phyloP scores from a whole-genome alignment of 2,329 filamentous ascomycete genomes.

The Ascochyta clinopodiicola region DNA sequence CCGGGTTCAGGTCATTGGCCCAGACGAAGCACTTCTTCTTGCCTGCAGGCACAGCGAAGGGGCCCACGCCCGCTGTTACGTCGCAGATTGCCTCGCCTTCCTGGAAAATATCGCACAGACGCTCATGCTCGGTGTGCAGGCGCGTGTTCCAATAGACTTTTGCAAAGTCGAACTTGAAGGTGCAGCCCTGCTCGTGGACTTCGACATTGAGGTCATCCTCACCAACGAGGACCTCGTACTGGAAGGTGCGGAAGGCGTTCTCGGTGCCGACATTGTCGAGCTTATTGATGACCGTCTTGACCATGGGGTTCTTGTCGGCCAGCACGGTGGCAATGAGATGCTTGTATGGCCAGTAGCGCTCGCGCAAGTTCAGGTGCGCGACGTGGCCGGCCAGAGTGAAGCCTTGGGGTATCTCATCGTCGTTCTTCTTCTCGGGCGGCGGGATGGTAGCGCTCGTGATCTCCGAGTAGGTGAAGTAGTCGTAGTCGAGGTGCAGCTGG shows the following conservation, averaged over 20 bases:
- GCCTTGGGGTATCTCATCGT: constrained; percentile 81
- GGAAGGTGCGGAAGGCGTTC: constrained; percentile 88
- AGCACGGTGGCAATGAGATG: constrained; percentile 83
- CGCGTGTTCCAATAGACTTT: constrained; percentile 99
- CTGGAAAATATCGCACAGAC: constrained; percentile 76
- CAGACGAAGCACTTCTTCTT: constrained; percentile 91
- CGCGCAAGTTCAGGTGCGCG: constrained; percentile 90
- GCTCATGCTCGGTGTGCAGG: constrained; percentile 85
- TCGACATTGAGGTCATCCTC: constrained; percentile 83
- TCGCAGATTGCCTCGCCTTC: constrained; percentile 91
- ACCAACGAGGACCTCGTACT: constrained; percentile 87
- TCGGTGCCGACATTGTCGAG: constrained; percentile 84
- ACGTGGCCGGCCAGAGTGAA: constrained; percentile 92
- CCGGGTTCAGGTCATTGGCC: constrained; percentile 96
- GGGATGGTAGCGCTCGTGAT: constrained; percentile 81
- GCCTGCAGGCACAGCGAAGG: constrained; percentile 90
- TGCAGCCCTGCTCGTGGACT: constrained; percentile 80
- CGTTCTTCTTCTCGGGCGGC: constrained; percentile 70
- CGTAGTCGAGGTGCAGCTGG: constrained; percentile 77
- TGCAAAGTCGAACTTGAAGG: constrained; percentile 91
- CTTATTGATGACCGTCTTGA: constrained; percentile 96
- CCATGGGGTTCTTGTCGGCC: constrained; percentile 82
- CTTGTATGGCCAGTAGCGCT: constrained; percentile 85
- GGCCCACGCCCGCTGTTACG: constrained; percentile 96
- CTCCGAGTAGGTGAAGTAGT: constrained; percentile 86